phyloP scores from a whole-genome alignment of 257 asterid genomes.

The Nicotiana tabacum region DNA sequence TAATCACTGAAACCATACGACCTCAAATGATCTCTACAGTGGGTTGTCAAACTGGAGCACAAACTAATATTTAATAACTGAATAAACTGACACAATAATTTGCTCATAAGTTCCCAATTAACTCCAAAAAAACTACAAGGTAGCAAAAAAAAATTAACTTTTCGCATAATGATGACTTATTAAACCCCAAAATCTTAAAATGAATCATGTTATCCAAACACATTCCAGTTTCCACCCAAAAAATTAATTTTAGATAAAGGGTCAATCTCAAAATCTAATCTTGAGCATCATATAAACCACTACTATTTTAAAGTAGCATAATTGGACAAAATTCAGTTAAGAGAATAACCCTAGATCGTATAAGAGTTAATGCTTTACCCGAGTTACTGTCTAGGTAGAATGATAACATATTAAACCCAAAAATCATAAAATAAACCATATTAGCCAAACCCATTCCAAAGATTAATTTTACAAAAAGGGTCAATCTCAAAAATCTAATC shows the following conservation, averaged over 20 bases:
- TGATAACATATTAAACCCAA: neutral
- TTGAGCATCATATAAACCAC: too few relatives aligned
- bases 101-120: too few relatives aligned
- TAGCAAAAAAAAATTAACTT: neutral
- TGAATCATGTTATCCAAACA: too few relatives aligned
- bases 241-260: too few relatives aligned
- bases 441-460: neutral
- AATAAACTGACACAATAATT: neutral
- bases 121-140: neutral
- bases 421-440: neutral
- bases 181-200: too few relatives aligned
- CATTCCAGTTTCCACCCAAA: too few relatives aligned
- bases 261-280: too few relatives aligned
- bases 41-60: neutral
- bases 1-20: neutral
- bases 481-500: slow-evolving; percentile 6
- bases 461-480: slow-evolving; percentile 4
- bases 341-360: too few relatives aligned
- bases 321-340: too few relatives aligned
- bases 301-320: too few relatives aligned
- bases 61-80: neutral
- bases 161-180: neutral
- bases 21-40: neutral
- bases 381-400: too few relatives aligned
- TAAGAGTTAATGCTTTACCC: too few relatives aligned